Percentiles rank a stretch among this genome's conserved stretches.
These are phyloP conservation scores for Fragaria iinumae DNA, from an alignment of 306 rosid species.

Conservation along the genomic window DNA sequence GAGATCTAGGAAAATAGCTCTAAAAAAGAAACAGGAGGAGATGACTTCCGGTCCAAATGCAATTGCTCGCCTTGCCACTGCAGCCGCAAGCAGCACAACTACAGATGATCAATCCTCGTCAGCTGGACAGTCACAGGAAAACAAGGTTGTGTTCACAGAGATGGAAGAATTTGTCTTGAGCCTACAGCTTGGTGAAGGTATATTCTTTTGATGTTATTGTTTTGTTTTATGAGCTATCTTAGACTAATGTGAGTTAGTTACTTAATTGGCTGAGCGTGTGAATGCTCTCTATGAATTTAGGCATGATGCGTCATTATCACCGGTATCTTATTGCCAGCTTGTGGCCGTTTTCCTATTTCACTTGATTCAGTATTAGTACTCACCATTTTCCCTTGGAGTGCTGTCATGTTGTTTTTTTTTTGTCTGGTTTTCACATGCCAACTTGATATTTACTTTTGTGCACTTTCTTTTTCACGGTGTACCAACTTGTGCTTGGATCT, in stretches of 20 bases:
- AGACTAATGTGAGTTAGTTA: neutral
- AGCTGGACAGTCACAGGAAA: slow-evolving; percentile 66
- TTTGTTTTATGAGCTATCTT: slow-evolving; percentile 5
- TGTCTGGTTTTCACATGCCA: neutral
- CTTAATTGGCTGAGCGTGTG: neutral
- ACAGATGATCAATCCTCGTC: slow-evolving; percentile 49
- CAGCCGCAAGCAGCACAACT: slow-evolving; percentile 42
- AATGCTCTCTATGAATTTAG: neutral
- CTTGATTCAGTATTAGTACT: neutral
- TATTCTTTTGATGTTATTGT: slow-evolving; percentile 10
- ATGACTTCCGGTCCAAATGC: slow-evolving; percentile 67
- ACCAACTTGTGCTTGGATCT: neutral
- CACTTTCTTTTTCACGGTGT: neutral
- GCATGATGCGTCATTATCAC: neutral
- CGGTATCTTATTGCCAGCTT: neutral
- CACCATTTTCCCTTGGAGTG: neutral
- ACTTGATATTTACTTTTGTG: slow-evolving; percentile 1
- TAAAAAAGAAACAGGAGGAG: slow-evolving; percentile 66
- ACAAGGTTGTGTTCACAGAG: slow-evolving; percentile 86
- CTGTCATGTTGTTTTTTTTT: too few relatives aligned
- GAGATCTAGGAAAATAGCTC: slow-evolving; percentile 75
- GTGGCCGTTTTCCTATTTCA: neutral
- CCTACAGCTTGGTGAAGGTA: slow-evolving; percentile 94
- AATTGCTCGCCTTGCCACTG: slow-evolving; percentile 67
- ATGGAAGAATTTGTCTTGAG: slow-evolving; percentile 99